Evolutionary conservation across 2,329 filamentous ascomycete genomes (phyloP), one percentile per base, ranked within the genome.

Genomic region (Fonsecaea multimorphosa): DNA sequence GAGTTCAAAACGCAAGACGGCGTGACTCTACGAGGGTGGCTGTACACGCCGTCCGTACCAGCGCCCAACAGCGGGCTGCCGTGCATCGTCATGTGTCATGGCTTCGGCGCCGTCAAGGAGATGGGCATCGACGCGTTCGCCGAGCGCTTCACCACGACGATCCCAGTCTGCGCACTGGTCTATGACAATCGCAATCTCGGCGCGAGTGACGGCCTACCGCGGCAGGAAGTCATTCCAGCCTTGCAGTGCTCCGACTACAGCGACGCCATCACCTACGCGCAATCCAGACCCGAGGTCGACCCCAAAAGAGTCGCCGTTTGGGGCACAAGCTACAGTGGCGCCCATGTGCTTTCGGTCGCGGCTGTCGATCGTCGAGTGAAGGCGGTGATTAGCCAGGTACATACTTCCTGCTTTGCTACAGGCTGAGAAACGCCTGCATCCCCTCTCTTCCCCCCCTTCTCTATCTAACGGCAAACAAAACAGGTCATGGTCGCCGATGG

Each of bases 181-280:
- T 61, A 38, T 49, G 66, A 72, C 54, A 69, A 72, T 38, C 66
- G 70, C n/a, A 68, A 68, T 56, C 73, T 61, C 57, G 70, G 70
- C 9, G 66, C 64, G 6, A 71, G 69, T 40, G 76, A 79, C 46
- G 74, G 74, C 2, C 46, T 56, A 22, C 68, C 68, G 5, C 54
- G 68, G 3, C 58, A 65, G 11, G 70, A 72, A 32, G 75, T 79
- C 66, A 66, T 67, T 55, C 53, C 73, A 61, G 22, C 71, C 70
- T 60, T 74, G 73, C 32, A 80, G 65, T 67, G 67, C 31, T 73
- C 67, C 52, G 77, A 80, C 67, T 72, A 73, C 29, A 73, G 70
- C 4, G 76, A 79, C 66, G 77, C 78, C 7, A 77, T 80, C 46
- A 78, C 77, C 14, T 79, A 75, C 68, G 74, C 74, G 7, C 73